These are phyloP conservation scores for Fusarium austroafricanum DNA, from an alignment of 2,329 filamentous ascomycete species.

Conservation along the genomic window DNA sequence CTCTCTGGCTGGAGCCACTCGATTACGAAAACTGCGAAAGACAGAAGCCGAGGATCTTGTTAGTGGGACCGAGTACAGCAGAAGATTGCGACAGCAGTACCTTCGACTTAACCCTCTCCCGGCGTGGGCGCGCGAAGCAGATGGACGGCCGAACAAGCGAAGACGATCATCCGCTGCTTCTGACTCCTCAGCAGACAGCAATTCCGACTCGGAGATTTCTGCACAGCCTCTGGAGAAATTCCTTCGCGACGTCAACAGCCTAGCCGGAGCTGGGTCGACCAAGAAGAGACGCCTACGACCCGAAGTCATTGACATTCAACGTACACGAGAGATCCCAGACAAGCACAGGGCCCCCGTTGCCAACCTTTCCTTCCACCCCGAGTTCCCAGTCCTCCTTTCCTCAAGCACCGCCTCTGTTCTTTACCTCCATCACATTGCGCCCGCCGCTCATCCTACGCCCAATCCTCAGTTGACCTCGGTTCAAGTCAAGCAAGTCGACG, in stretches of 20 bases:
- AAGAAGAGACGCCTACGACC: conserved; percentile 81
- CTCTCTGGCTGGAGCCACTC: conserved; percentile 80
- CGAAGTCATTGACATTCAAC: conserved; percentile 90
- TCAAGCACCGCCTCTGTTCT: conserved; percentile 87
- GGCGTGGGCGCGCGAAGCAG: conserved; percentile 67
- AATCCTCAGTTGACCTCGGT: conserved; percentile 93
- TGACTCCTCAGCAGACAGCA: conserved; percentile 63
- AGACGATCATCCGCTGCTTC: conserved; percentile 65
- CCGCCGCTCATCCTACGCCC: conserved; percentile 77
- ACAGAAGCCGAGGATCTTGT: conserved; percentile 88
- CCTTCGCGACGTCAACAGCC: conserved; percentile 77
- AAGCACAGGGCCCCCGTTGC: conserved; percentile 82
- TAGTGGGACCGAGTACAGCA: conserved; percentile 85
- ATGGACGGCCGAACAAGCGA: conserved; percentile 63
- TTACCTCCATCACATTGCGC: conserved; percentile 89
- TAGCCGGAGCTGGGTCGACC: conserved; percentile 65
- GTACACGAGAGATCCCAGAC: conserved; percentile 85
- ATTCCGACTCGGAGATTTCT: conserved; percentile 70
- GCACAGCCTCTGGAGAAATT: conserved; percentile 83
- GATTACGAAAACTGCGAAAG: conserved; percentile 84
- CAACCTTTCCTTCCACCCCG: conserved; percentile 89
- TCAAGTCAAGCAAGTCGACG: conserved; percentile 84
- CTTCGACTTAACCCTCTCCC: conserved; percentile 69
- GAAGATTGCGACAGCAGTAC: conserved; percentile 82
- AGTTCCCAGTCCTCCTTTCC: conserved; percentile 88